These are phyloP conservation scores for Euptelea pleiosperma DNA, from an alignment of 164 flowering plant species.

Conservation along the genomic window DNA sequence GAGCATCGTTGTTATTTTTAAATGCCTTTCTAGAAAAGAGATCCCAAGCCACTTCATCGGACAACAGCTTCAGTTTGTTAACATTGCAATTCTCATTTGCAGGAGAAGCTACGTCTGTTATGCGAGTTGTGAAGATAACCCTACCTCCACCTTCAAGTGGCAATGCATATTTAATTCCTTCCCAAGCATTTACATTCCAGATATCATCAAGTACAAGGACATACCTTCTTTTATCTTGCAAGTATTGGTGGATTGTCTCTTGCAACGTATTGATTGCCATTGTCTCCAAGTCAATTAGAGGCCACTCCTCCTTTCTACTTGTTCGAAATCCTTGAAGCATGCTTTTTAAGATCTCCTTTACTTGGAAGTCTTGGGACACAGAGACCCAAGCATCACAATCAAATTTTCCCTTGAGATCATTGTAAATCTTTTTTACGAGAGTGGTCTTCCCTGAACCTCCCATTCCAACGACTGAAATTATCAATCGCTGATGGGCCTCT, in stretches of 20 bases:
- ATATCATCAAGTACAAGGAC: not conserved
- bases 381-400: not conserved
- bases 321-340: not conserved
- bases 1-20: not conserved
- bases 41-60: not conserved
- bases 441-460: not conserved
- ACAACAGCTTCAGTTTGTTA: not conserved
- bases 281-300: not conserved
- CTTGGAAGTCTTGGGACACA: not conserved
- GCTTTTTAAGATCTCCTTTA: not conserved
- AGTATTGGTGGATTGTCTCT: not conserved
- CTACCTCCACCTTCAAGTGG: not conserved
- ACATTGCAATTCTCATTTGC: not conserved
- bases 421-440: too few species aligned
- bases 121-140: conserved; percentile 13
- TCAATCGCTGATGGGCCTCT: not conserved
- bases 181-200: not conserved
- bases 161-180: not conserved
- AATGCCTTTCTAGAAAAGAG: conserved; percentile 14
- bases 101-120: not conserved
- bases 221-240: not conserved
- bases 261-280: not conserved
- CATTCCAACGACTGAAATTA: not conserved
- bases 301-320: too few species aligned
- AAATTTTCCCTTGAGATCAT: too few species aligned